Base-by-base conservation (phyloP, 2,329 filamentous ascomycete genomes). In the Colletotrichum sp. region DNA sequence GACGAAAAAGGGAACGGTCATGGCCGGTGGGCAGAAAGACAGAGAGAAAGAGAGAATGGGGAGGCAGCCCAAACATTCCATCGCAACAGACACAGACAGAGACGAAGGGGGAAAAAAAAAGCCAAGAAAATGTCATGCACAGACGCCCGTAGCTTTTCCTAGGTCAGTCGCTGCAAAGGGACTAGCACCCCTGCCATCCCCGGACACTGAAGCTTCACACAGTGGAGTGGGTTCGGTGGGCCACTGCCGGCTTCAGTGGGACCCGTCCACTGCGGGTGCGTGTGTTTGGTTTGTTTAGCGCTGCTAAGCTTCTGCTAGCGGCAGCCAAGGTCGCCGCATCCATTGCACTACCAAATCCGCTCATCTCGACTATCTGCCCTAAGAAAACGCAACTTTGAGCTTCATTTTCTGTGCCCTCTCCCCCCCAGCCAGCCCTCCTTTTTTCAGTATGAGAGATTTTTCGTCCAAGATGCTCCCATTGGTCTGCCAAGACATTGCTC, bases 291-390 rank as follows among this genome's bases (percentile, higher is more conserved):
- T 73, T 75, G 73, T 75, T 74, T 73, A 75, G 63, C 26, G 73
- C 69, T 75, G 73, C 73, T 75, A 75, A 75, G 73, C 73, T 75
- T 75, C 69, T 75, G 73, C 73, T 75, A 75, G 69, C 69, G 56
- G 12, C 56, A 14, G 73, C 73, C 73, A 73, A 75, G 73, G 38
- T 36, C 34, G 63, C 73, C 69, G 69, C 73, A 75, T 73, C 48
- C 34, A 64, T 32, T 55, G 18, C 73, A 65, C 65, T 75, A 75
- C 71, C 73, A 73, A 73, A 63, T 68, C 30, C 10, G 4, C 21
- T 14, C 38, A 18, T 7, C 26, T 36, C 43, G 32, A 30, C 62
- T 75, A 73, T 75, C 73, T 62, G 34, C 63, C 73, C 73, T 75
- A 38, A 75, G 56, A 73, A 73, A 75, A 58, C 8, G 69, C 56